Base-by-base conservation (phyloP, 108 stramenopile species). In the Aurantiochytrium sp. region DNA sequence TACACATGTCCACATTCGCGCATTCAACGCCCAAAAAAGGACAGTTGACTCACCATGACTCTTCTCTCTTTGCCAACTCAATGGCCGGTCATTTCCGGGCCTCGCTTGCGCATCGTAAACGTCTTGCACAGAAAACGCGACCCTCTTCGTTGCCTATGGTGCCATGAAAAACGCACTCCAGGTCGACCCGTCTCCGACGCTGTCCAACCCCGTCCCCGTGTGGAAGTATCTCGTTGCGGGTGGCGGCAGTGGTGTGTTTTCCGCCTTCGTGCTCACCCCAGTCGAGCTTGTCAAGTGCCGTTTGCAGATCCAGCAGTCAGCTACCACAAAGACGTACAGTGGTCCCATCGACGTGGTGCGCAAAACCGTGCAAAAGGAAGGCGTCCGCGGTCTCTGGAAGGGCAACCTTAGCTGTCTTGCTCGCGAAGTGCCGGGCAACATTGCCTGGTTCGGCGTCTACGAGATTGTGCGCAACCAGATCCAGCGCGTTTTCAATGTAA, bases 371-470 rank as follows among this genome's bases (percentile, higher is more conserved):
- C 44, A 83, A 35, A 6, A 23, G 16, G 76, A 83, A 1, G 76
- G 76, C n/a, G 23, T 83, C 4, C 12, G 23, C 14, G 76, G 76
- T 12, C 23, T 83, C 6, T 83, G 76, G 76, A 83, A 83, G 49
- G 76, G 76, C n/a, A 83, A 83, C 51, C 51, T 83, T 8, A 83
- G 76, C 76, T 83, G 76, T 23, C 76, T 83, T 23, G 76, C 76
- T 6, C 76, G 76, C 76, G 76, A 83, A 35, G 49, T 83, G 18
- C 76, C 76, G 45, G 76, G 76, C n/a, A 83, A 83, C 51, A 23
- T 83, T 18, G 76, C 76, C 16, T 83, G 76, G 76, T 83, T 83
- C 49, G 76, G 76, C 25, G 51, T 53, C 19, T 83, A 83, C 76
- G 76, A 83, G 76, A 3, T 83, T 8, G 76, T 83, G 16, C 45